phyloP scores from a whole-genome alignment of 495 filamentous ascomycete genomes.

The Penicillium parvum region DNA sequence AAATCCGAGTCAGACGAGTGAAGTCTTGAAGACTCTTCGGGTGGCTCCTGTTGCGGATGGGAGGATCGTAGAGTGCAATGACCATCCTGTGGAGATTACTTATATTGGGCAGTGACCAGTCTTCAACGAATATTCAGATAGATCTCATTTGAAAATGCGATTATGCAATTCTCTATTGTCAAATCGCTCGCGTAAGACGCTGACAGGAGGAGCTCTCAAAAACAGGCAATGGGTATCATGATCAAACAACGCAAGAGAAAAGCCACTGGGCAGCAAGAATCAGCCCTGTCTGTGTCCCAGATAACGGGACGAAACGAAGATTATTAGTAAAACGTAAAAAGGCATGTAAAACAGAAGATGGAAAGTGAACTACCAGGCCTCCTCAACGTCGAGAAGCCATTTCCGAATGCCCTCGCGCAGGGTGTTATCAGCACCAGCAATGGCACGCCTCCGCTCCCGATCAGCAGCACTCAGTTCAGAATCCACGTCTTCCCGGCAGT shows the following conservation, averaged over 20 bases:
- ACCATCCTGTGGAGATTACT: constrained; percentile 18
- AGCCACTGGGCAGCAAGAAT: no score
- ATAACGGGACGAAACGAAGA: background rate
- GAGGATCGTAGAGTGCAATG: constrained; percentile 8
- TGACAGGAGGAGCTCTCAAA: no score
- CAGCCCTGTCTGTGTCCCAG: no score
- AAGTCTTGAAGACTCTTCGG: constrained; percentile 27
- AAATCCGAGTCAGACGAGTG: constrained; percentile 29
- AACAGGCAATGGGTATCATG: constrained; percentile 28
- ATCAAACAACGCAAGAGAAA: constrained; percentile 15
- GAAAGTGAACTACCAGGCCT: constrained; percentile 36
- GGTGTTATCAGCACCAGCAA: constrained; percentile 49
- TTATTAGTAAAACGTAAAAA: background rate
- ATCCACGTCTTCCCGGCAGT: constrained; percentile 43
- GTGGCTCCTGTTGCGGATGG: constrained; percentile 15
- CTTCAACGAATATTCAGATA: background rate
- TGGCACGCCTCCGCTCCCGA: constrained; percentile 33
- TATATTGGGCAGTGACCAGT: background rate
- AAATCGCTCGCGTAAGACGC: no score
- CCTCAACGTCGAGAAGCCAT: constrained; percentile 60
- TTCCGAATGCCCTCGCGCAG: constrained; percentile 60
- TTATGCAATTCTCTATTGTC: no score
- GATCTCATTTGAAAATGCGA: no score
- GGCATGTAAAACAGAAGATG: background rate
- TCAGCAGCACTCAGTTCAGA: constrained; percentile 32